Conservation (phyloP, 306 rosid genomes). For the Prunus davidiana region DNA sequence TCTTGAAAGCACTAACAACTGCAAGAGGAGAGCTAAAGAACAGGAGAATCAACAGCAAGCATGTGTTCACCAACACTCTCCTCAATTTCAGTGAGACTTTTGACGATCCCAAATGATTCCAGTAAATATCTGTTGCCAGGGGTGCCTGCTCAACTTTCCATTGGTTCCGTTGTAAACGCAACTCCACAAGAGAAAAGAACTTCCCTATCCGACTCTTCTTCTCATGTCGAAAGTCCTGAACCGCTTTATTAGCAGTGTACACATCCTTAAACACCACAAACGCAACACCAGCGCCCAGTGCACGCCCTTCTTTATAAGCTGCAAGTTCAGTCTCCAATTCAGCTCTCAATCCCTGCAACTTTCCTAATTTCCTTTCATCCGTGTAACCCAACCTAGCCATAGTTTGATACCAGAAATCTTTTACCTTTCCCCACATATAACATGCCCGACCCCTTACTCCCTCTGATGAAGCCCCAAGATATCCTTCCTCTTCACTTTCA, state of each 20-base stretch:
- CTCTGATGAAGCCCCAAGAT: slow-evolving; percentile 11
- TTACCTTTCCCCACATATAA: slow-evolving; percentile 37
- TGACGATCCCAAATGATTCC: slow-evolving; percentile 89
- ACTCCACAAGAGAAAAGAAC: slow-evolving; percentile 78
- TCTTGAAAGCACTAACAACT: slow-evolving; percentile 70
- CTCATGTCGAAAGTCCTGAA: slow-evolving; percentile 87
- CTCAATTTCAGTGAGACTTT: slow-evolving; percentile 63
- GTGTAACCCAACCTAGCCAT: slow-evolving; percentile 59
- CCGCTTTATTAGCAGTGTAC: slow-evolving; percentile 87
- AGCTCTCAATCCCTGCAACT: slow-evolving; percentile 78
- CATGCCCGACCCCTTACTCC: slow-evolving; percentile 36
- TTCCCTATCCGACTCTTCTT: slow-evolving; percentile 74
- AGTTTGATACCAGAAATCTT: slow-evolving; percentile 34
- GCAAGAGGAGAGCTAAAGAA: slow-evolving; percentile 98
- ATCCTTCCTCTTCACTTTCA: slow-evolving; percentile 35
- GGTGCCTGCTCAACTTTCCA: slow-evolving; percentile 99
- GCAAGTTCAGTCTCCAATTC: slow-evolving; percentile 80
- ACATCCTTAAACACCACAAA: slow-evolving; percentile 94
- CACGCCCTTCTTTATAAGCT: slow-evolving; percentile 78
- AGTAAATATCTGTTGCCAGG: slow-evolving; percentile 83
- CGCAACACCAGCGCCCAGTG: slow-evolving; percentile 83
- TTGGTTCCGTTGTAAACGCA: slow-evolving; percentile 77
- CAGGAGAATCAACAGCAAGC: slow-evolving; percentile 72
- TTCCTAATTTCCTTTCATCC: slow-evolving; percentile 70
- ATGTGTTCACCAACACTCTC: slow-evolving; percentile 74